These are phyloP conservation scores for Colletotrichum sp. DNA, from an alignment of 2,329 filamentous ascomycete genomes.

Conservation along the genomic window DNA sequence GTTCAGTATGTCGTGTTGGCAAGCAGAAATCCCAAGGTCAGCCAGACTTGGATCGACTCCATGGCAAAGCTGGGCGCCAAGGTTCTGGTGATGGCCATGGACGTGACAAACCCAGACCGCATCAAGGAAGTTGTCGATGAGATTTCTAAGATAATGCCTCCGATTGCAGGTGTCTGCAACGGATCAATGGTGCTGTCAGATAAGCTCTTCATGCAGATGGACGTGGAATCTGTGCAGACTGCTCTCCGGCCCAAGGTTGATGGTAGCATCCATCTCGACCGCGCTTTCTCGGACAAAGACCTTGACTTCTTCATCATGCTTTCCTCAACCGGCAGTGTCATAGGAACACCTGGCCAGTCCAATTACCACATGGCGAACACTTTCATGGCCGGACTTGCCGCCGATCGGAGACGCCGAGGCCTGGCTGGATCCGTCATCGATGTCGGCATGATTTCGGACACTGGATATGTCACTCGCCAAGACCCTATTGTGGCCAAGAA, in stretches of 20 bases:
- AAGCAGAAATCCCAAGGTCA: constrained; percentile 36
- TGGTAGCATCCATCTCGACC: constrained; percentile 33
- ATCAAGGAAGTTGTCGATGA: neutral
- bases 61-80: constrained; percentile 8
- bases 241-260: constrained; percentile 38
- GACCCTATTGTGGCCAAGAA: neutral
- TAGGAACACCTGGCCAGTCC: constrained; percentile 34
- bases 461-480: constrained; percentile 41
- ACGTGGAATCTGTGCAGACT: constrained; percentile 28
- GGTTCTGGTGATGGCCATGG: constrained; percentile 22
- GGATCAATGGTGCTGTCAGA: constrained; percentile 41
- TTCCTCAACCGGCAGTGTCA: constrained; percentile 29
- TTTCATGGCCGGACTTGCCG: constrained; percentile 43
- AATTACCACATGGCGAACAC: constrained; percentile 51
- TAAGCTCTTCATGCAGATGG: constrained; percentile 32
- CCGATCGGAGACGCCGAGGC: constrained; percentile 38
- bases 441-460: constrained; percentile 41
- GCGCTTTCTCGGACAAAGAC: constrained; percentile 26
- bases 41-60: constrained; percentile 20
- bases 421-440: constrained; percentile 40
- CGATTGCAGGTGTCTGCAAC: constrained; percentile 39
- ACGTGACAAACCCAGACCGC: constrained; percentile 18
- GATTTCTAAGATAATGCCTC: constrained; percentile 34
- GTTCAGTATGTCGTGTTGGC: constrained; percentile 37
- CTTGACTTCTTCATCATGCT: constrained; percentile 43